Base-by-base conservation (phyloP, 2,329 filamentous ascomycete genomes). In the Ophiostoma sp. region DNA sequence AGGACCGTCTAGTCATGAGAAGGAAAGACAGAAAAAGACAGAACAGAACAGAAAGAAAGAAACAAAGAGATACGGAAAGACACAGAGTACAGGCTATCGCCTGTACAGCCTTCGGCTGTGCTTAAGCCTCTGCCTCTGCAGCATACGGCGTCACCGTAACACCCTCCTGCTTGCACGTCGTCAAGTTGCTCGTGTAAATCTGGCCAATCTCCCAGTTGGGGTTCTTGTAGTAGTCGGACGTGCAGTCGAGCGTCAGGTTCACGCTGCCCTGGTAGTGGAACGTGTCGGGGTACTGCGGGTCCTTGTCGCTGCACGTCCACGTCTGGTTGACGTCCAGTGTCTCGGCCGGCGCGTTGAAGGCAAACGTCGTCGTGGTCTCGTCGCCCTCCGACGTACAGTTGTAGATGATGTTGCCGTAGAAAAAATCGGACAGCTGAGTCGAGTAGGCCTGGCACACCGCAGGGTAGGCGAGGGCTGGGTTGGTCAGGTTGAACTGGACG, bases 401-500 rank as follows among this genome's bases (percentile, higher is more conserved):
- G 81, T 87, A 88, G 61, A 77, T 70, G 45, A 82, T 22, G 69
- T 78, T 83, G 76, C 85, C 86, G 78, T 85, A 86, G 80, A 87
- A 88, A 78, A 86, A 88, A 76, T 86, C 83, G 11, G 69, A 74
- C 5, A 87, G 82, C 79, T 82, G 81, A 75, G 75, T 79, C 78
- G 84, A 87, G 25, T 75, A 17, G 61, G 80, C 84, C 36, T 75
- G 75, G 83, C 87, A 88, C 70, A 69, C 61, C 9, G 81, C 78
- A 28, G 75, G 76, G 75, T 82, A 81, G 52, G 79, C 75, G 50
- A 86, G 76, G 42, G 81, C 84, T 17, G 83, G 80, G 82, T 87
- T 87, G 71, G 79, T 77, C n/a, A 88, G 80, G 75, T 83, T 85
- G 80, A 88, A 88, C 78, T 80, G 81, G 75, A 85, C 82, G 74